Evolutionary conservation across 1,284 basidiomycete species (phyloP), one percentile per base, ranked within the genome.

Genomic region (Ceratobasidium sp.): DNA sequence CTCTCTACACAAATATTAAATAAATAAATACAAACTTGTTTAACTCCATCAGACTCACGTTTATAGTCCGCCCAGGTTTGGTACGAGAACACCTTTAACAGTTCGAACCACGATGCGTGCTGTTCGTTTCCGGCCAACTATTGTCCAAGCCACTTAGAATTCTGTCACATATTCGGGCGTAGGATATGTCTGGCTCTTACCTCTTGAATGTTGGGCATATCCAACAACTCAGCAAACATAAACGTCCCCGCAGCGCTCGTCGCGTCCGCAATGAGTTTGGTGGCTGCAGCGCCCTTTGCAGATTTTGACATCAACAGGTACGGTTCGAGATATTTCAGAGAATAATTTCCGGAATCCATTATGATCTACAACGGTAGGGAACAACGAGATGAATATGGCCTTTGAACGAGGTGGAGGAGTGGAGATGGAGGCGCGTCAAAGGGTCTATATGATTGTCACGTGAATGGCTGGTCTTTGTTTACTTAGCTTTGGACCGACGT

Each of bases 231-330:
- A 0, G 90, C 88, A 80, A 98, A 98, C 74, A 95, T 92, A 82
- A 94, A 98, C 51, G 97, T 91, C 19, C 96, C 96, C 8, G 91
- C 90, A 0, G 97, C 93, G 48, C 93, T 88, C 44, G 93, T 96
- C 71, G 91, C 96, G 81, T 98, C 93, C 79, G 91, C 86, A 27
- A 97, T 85, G 74, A 98, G 88, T 80, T 96, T 96, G 9, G 94
- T 96, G 0, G 96, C 95, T 0, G 93, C 95, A 0, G 95, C 94
- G 1, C 97, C 97, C 80, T 94, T 96, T 1, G 93, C 90, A 0
- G 93, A 93, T 80, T 96, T 96, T 2, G 92, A 93, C 83, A 98
- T 93, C 74, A 98, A 87, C 41, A 98, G 82, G 81, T 93, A 97
- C 0, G 95, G 94, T 83, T 98, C 95, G 6, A 97, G 86, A 19